Evolutionary conservation across 176 grass and related monocot species (phyloP), one percentile per base, ranked within the genome.

Genomic region (Canna indica): DNA sequence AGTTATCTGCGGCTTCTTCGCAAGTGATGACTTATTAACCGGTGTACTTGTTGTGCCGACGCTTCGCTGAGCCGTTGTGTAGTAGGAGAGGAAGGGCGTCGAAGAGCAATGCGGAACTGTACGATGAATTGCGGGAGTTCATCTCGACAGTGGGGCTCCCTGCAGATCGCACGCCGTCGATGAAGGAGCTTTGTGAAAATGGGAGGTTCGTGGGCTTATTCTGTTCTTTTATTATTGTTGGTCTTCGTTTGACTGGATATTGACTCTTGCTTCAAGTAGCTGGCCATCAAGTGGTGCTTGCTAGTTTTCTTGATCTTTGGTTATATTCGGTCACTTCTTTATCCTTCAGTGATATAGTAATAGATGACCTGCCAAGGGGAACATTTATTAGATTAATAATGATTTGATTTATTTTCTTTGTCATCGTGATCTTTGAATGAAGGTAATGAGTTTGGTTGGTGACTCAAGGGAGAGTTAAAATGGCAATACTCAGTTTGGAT

Each of bases 31-130:
- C 24, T 29, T 46, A 1, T 22, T 38, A 15, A 65, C 16, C 17
- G 31, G 7, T 36, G n/a, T 36, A 11, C 33, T 47, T 42, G 4
- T 46, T 27, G 4, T 46, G n/a, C n/a, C n/a, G n/a, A n/a, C n/a
- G n/a, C n/a, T n/a, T n/a, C n/a, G n/a, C n/a, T n/a, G n/a, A n/a
- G n/a, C n/a, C n/a, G 18, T 73, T 54, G 30, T 78, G 17, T 29
- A 68, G 81, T 8, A 46, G 66, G 38, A 74, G 67, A 36, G 61
- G 53, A 47, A 83, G 72, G 71, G 16, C 57, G 52, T 78, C 60
- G 60, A 83, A 74, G 81, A 83, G 69, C 54, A 59, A 78, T 30
- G 50, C 73, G 48, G 75, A 78, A 52, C 41, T 83, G 16, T 73
- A 60, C 28, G 22, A 48, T 66, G 75, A 83, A 44, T 44, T 83